Evolutionary conservation across 495 filamentous ascomycete species (phyloP), one percentile per base, ranked within the genome.

Genomic region (Penicillium turbatum): DNA sequence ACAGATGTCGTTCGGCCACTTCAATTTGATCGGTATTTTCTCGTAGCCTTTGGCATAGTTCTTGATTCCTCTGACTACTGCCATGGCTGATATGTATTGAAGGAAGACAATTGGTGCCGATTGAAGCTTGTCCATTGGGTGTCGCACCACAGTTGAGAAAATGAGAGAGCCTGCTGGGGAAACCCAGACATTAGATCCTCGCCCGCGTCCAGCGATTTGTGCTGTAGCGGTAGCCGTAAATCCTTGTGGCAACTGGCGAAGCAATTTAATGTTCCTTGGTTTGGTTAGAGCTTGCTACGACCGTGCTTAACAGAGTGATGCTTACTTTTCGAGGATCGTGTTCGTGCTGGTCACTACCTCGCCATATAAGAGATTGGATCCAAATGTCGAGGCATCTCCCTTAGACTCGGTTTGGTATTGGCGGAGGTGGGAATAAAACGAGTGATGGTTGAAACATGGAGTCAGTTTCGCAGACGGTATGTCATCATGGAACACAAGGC

Each of bases 1-100:
- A 80, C 73, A 97, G 54, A 98, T 88, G 65, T 98, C 93, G 56
- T 98, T 98, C 7, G 93, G 93, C 93, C 93, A 98, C 70, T 98
- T 98, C 31, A 98, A 65, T 66, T 89, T 90, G 34, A 97, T 82
- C 8, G 88, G 89, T 29, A 96, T 55, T 1, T 80, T 71, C 32
- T 79, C 75, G 66, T 95, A 97, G 41, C 86, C 85, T 15, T 70
- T 68, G 46, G 80, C 90, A 64, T 97, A 98, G 24, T 76, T 78
- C 57, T 89, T 85, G 61, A 97, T 84, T 0, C 89, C 93, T 51
- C 89, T 82, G 8, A 95, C 86, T 30, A 90, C 87, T n/a, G 93
- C 95, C 39, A 98, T 77, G 3, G 90, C 92, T 2, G 89, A 85
- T 12, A 98, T 78, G 61, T 98, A 97, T 63, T 98, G 93, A 38